phyloP scores from a whole-genome alignment of 2,329 filamentous ascomycete species.

The Monosporascus sp. region DNA sequence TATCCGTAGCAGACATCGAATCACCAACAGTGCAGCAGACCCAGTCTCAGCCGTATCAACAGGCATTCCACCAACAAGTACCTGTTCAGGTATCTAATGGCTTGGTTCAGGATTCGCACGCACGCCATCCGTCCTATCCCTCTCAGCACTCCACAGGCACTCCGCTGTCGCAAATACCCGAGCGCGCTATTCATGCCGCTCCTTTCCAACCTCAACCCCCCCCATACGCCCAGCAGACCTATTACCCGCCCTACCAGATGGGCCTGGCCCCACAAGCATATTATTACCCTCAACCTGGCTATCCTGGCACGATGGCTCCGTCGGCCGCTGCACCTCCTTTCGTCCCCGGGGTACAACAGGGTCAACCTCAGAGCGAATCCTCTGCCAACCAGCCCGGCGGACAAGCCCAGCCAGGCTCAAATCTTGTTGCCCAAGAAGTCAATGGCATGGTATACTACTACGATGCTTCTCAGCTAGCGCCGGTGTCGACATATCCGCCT shows the following conservation, averaged over 20 bases:
- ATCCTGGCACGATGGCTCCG: conserved; percentile 26
- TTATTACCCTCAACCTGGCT: conserved; percentile 59
- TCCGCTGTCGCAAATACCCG: conserved; percentile 85
- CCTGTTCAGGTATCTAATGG: conserved; percentile 63
- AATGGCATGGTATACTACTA: conserved; percentile 98
- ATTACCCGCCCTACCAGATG: conserved; percentile 54
- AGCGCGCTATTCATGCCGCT: conserved; percentile 84
- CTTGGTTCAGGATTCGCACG: conserved; percentile 55
- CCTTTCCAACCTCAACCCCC: conserved; percentile 72
- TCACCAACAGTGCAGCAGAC: conserved; percentile 58
- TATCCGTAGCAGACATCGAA: conserved; percentile 90
- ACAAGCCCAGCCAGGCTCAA: conserved; percentile 50
- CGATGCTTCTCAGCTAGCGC: conserved; percentile 67
- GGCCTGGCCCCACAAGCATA: conserved; percentile 57
- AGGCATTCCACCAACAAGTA: conserved; percentile 93
- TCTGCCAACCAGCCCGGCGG: conserved; percentile 29
- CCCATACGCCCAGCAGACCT: conserved; percentile 54
- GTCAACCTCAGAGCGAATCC: conserved; percentile 33
- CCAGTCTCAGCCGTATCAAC: conserved; percentile 54
- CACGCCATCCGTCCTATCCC: conserved; percentile 63
- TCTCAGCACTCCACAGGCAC: conserved; percentile 70
- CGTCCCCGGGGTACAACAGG: conserved; percentile 44
- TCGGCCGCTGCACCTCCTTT: conserved; percentile 48
- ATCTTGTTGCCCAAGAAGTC: conserved; percentile 73
- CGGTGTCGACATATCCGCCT: conserved; percentile 42